These are phyloP conservation scores for Annulohypoxylon moriforme DNA, from an alignment of 495 filamentous ascomycete species.

Conservation along the genomic window DNA sequence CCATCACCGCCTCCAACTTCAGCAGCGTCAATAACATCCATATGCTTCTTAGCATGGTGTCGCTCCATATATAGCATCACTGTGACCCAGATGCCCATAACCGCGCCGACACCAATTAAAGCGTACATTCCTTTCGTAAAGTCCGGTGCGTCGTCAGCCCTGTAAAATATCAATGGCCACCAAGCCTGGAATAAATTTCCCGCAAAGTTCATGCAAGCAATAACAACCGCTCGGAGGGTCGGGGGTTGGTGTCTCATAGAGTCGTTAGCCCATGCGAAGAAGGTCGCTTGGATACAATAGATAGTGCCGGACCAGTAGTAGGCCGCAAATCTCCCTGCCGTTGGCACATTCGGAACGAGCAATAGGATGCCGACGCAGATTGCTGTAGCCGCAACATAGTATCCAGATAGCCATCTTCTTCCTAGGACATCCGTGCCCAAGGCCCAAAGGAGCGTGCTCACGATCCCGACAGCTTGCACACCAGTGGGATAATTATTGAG, in stretches of 20 bases:
- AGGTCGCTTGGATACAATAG: slow-evolving; percentile 3
- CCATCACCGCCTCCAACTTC: neutral
- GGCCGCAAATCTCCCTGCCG: neutral
- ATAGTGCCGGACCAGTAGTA: slow-evolving; percentile 3
- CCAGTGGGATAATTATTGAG: neutral
- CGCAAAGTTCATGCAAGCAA: slow-evolving; percentile 5
- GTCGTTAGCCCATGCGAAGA: slow-evolving; percentile 4
- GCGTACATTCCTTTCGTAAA: slow-evolving; percentile 1
- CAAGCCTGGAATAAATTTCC: slow-evolving; percentile 4
- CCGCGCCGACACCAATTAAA: neutral
- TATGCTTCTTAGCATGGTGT: slow-evolving; percentile 1
- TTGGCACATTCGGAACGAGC: neutral
- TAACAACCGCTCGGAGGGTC: neutral
- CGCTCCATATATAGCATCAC: neutral
- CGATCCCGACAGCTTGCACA: neutral
- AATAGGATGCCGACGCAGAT: neutral
- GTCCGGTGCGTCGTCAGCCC: neutral
- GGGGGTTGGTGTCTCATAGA: neutral
- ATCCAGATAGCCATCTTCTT: neutral
- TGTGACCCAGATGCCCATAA: neutral
- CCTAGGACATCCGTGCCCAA: neutral
- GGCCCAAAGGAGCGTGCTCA: neutral
- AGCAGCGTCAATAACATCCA: neutral
- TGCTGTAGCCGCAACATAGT: neutral
- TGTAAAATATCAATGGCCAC: slow-evolving; percentile 5